Conservation (phyloP, 176 grass and related monocot genomes). For the Secale cereale region DNA sequence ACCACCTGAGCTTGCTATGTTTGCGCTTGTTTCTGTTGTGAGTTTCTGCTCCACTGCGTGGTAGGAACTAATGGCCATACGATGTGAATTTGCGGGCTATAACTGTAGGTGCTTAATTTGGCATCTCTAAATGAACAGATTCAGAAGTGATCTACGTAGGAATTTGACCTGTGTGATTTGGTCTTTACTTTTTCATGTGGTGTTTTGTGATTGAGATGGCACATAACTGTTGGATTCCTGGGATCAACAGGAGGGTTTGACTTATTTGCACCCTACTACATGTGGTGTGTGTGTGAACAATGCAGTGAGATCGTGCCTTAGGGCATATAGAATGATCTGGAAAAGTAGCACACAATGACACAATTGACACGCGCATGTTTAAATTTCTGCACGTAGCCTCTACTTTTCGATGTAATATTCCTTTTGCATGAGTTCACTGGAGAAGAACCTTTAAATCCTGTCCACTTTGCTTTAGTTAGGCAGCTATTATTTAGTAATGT, state of each 20-base stretch:
- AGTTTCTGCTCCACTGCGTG: not conserved
- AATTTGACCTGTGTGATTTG: slow-evolving; percentile 27
- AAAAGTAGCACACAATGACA: slow-evolving; percentile 30
- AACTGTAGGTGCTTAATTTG: slow-evolving; percentile 28
- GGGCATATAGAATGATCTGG: slow-evolving; percentile 18
- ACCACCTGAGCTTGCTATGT: slow-evolving; percentile 14
- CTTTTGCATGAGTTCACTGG: slow-evolving; percentile 37
- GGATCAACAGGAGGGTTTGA: slow-evolving; percentile 29
- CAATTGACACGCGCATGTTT: not conserved
- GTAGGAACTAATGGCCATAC: not conserved
- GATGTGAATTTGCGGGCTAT: slow-evolving; percentile 5
- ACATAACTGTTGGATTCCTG: slow-evolving; percentile 27
- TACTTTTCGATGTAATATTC: slow-evolving; percentile 30
- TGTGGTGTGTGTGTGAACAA: slow-evolving; percentile 27
- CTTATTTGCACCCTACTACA: not conserved
- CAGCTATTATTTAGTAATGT: slow-evolving; percentile 25
- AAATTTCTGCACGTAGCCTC: slow-evolving; percentile 19
- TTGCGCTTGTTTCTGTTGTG: not conserved
- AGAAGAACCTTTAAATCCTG: slow-evolving; percentile 17
- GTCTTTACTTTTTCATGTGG: not conserved
- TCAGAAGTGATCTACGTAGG: not conserved
- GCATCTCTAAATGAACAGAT: slow-evolving; percentile 4
- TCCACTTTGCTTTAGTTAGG: slow-evolving; percentile 36
- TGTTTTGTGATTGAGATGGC: slow-evolving; percentile 34
- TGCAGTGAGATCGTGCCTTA: not conserved